These are phyloP conservation scores for Anisodus acutangulus DNA, from an alignment of 257 asterid species.

Conservation along the genomic window DNA sequence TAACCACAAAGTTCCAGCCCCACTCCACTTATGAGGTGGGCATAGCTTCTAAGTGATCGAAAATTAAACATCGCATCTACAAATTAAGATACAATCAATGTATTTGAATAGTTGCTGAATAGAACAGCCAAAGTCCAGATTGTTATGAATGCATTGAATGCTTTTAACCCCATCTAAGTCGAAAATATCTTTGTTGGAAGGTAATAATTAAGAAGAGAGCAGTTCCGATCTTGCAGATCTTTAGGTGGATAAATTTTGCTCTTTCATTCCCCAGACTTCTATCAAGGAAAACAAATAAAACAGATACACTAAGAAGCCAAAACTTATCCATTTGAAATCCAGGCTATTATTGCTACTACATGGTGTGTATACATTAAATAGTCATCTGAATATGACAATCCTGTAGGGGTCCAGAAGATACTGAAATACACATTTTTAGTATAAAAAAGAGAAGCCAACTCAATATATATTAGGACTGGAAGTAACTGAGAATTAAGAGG, in stretches of 20 bases:
- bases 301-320: slow-evolving; percentile 15
- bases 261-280: neutral
- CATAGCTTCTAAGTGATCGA: neutral
- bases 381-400: slow-evolving; percentile 45
- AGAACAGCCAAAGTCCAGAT: slow-evolving; percentile 1
- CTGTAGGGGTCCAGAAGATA: slow-evolving; percentile 44
- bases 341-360: slow-evolving; percentile 42
- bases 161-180: neutral
- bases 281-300: neutral
- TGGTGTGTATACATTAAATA: slow-evolving; percentile 43
- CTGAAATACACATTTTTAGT: neutral
- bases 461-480: slow-evolving; percentile 37
- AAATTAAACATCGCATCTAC: no score
- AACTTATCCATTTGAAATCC: slow-evolving; percentile 38
- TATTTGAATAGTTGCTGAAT: neutral
- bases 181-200: slow-evolving; percentile 8
- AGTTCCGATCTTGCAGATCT: neutral
- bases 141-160: neutral
- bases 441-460: slow-evolving; percentile 31
- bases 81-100: neutral
- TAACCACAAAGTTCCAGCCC: slow-evolving; percentile 4
- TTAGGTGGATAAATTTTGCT: neutral
- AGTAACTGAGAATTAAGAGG: neutral
- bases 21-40: slow-evolving; percentile 1
- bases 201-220: neutral